Conservation (phyloP, 1,284 basidiomycete species). For the Ganoderma multipileum region DNA sequence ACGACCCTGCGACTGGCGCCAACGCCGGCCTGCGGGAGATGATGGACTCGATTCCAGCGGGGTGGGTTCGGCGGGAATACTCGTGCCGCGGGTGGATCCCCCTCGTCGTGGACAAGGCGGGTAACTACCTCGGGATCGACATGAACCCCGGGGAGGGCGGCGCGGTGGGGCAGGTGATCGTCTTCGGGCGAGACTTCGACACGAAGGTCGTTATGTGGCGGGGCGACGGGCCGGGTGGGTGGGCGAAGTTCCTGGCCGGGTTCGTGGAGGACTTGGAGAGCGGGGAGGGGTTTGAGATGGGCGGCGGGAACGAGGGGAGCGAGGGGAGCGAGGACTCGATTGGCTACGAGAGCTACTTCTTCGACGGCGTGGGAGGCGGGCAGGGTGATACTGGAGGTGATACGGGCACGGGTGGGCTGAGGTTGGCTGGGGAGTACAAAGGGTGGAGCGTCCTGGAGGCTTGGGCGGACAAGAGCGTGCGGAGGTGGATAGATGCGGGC, state of each 20-base stretch:
- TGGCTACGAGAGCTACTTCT: constrained; percentile 89
- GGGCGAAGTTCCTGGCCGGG: constrained; percentile 93
- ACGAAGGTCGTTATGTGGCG: constrained; percentile 95
- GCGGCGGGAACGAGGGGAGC: constrained; percentile 52
- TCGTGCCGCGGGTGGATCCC: constrained; percentile 97
- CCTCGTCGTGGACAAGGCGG: constrained; percentile 90
- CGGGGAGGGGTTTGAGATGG: constrained; percentile 87
- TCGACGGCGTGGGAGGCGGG: constrained; percentile 76
- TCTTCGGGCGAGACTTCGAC: constrained; percentile 98
- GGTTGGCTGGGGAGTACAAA: constrained; percentile 82
- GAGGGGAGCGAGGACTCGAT: constrained; percentile 83
- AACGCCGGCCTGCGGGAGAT: constrained; percentile 73
- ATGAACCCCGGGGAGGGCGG: constrained; percentile 86
- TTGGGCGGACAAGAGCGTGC: constrained; percentile 86
- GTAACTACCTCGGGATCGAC: constrained; percentile 98
- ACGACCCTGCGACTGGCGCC: constrained; percentile 81
- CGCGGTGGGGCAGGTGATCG: constrained; percentile 90
- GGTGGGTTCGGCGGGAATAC: constrained; percentile 92
- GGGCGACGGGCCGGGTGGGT: constrained; percentile 90
- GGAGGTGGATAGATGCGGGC: constrained; percentile 84
- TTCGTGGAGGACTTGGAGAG: constrained; percentile 94
- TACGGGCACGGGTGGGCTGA: constrained; percentile 68
- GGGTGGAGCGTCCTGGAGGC: constrained; percentile 93
- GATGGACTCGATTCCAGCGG: constrained; percentile 91
- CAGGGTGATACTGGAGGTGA: constrained; percentile 80